These are phyloP conservation scores for Zelopaecilomyces penicillatus DNA, from an alignment of 2,329 filamentous ascomycete species.

Conservation along the genomic window DNA sequence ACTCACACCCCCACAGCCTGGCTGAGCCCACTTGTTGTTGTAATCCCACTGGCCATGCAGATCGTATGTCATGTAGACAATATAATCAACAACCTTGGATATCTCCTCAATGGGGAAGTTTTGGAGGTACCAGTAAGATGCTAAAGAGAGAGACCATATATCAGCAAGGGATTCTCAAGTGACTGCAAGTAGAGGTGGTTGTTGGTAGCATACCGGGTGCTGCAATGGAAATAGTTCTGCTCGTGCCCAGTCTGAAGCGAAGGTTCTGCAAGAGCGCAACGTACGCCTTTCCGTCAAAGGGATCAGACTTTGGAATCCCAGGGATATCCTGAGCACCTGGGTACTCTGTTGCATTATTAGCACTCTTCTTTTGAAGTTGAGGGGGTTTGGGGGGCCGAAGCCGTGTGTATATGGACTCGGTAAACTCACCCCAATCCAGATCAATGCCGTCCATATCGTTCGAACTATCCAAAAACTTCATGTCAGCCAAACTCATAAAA, in stretches of 20 bases:
- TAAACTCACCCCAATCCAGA: conserved; percentile 26
- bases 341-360: conserved; percentile 19
- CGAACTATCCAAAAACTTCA: too few species aligned
- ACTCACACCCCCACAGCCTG: conserved; percentile 20
- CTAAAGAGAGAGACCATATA: conserved; percentile 11
- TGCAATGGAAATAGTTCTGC: conserved; percentile 23
- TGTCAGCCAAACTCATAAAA: too few species aligned
- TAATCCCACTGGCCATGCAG: conserved; percentile 29
- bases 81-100: conserved; percentile 22
- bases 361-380: too few species aligned
- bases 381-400: too few species aligned
- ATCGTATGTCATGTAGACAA: conserved; percentile 31
- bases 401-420: too few species aligned
- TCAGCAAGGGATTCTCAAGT: too few species aligned
- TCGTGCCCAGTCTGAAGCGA: conserved; percentile 4
- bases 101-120: conserved; percentile 18
- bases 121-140: conserved; percentile 28
- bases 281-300: conserved; percentile 6
- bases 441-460: conserved; percentile 30
- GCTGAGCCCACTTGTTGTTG: conserved; percentile 16
- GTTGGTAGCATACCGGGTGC: neutral
- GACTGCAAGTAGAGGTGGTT: too few species aligned
- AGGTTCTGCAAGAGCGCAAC: conserved; percentile 12
- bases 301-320: conserved; percentile 18
- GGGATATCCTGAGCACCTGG: conserved; percentile 18